Base-by-base conservation (phyloP, 1,284 basidiomycete genomes). In the Trichosporon inkin region DNA sequence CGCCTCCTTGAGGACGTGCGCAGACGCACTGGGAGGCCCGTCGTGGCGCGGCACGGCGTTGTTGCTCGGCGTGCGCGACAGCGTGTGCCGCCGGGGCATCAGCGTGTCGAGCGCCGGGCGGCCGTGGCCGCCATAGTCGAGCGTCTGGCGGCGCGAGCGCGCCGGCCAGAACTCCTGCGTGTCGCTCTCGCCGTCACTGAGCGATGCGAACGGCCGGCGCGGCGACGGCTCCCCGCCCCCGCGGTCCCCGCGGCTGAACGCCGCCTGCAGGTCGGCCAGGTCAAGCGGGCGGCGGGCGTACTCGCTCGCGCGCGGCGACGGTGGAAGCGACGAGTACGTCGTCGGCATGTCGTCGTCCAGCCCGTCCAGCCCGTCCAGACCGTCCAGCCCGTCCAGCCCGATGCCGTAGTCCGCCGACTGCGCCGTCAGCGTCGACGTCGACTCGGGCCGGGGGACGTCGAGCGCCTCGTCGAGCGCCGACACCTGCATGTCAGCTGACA, bases 241-340 rank as follows among this genome's bases (percentile, higher is more conserved):
- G n/a, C n/a, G 28, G 11, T 40, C 54, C n/a, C 32, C 16, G 10
- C 54, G 39, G 17, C n/a, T 22, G 35, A 53, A 53, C 8, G 59
- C 38, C 34, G 24, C 14, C 39, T 60, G 49, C 20, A 32, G 28
- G 39, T 58, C 22, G 22, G 44, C 3, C 17, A 44, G 49, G 34
- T 58, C 55, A 3, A 60, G 35, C 5, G 41, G 52, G 10, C 36
- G 53, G 3, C 38, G 58, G 0, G 53, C 39, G 19, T 19, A 16
- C 4, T 37, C 41, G 5, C 40, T 39, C 11, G 53, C 58, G 22
- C 70, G 55, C 2, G 75, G 74, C 7, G 72, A 74, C 19, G 73
- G 71, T 1, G 75, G 75, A 8, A 77, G 61, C 10, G 70, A 72
- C 1, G 74, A 76, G 59, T 77, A 77, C 1, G 73, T 73, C 10